A percentile compares a stretch with the other conserved stretches of the same genome.
Evolutionary conservation across 805 yeast genomes (phyloP).

Genomic region (Pichia ethanolica): DNA sequence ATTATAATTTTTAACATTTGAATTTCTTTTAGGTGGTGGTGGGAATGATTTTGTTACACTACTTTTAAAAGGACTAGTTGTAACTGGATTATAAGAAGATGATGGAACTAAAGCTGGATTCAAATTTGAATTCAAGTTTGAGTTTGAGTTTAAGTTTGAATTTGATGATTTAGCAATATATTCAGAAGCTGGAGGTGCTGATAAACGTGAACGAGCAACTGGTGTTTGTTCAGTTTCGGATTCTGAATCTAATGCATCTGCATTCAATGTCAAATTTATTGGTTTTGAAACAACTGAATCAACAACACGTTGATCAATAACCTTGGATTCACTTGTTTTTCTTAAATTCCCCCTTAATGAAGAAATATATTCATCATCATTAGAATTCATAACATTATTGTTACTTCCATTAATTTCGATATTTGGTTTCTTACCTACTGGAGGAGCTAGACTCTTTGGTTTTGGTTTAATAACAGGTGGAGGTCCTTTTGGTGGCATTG

Average conservation of each 20-base stretch:
- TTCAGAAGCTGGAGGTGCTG: background rate
- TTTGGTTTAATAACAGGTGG: conserved; percentile 29
- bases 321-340: conserved; percentile 6
- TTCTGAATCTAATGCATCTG: conserved; percentile 5
- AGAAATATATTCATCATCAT: conserved; percentile 7
- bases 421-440: conserved; percentile 21
- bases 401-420: background rate
- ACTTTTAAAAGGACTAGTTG: conserved; percentile 2
- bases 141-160: too few species aligned
- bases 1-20: background rate
- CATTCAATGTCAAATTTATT: conserved; percentile 1
- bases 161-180: too few species aligned
- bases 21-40: background rate
- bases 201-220: background rate
- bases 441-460: conserved; percentile 26
- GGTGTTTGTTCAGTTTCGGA: background rate
- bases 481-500: conserved; percentile 13
- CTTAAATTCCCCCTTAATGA: conserved; percentile 13
- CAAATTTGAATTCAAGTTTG: too few species aligned
- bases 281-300: conserved; percentile 4
- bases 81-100: too few species aligned
- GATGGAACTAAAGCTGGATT: too few species aligned
- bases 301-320: conserved; percentile 1
- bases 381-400: background rate
- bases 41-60: background rate